A percentile compares a stretch with the other conserved stretches of the same genome.
Evolutionary conservation across 148 eudicot species (phyloP).

Genomic region (Spergularia marina): DNA sequence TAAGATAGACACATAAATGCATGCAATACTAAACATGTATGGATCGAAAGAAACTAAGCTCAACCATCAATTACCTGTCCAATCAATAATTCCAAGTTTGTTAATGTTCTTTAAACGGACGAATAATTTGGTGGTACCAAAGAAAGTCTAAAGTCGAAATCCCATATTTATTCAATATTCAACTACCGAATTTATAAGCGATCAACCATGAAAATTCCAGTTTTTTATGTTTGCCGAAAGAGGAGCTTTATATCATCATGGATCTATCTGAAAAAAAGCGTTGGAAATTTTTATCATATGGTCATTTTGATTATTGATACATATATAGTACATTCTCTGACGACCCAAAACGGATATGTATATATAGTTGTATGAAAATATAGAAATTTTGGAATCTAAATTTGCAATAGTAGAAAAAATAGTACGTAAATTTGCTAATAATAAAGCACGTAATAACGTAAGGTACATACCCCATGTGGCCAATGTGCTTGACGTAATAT

Average conservation of each 20-base stretch:
- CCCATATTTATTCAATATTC: neutral
- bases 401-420: too few relatives aligned
- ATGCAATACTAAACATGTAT: neutral
- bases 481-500: too few relatives aligned
- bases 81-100: neutral
- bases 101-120: neutral
- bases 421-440: too few relatives aligned
- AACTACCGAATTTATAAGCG: neutral
- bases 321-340: too few relatives aligned
- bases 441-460: too few relatives aligned
- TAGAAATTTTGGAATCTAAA: too few relatives aligned
- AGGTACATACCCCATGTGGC: too few relatives aligned
- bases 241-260: neutral
- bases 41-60: neutral
- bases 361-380: too few relatives aligned
- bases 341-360: too few relatives aligned
- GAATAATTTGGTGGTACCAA: neutral
- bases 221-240: neutral
- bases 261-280: neutral
- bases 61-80: neutral
- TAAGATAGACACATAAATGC: neutral
- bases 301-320: too few relatives aligned
- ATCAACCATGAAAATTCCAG: neutral
- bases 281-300: neutral
- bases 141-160: neutral